Conservation (phyloP, 129 eudicot species). For the Cynara cardunculus region DNA sequence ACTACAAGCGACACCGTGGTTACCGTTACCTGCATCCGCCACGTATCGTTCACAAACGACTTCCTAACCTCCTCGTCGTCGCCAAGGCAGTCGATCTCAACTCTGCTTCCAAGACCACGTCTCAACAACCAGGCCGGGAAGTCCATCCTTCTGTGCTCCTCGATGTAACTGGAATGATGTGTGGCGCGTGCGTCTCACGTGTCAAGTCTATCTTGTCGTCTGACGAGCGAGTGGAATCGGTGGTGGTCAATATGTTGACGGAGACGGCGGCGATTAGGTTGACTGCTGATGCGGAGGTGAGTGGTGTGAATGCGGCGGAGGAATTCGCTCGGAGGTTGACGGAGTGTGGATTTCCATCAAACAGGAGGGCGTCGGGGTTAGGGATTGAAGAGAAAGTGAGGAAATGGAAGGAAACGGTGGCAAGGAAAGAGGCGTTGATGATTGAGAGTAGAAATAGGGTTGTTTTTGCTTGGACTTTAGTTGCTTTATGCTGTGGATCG, state of each 20-base stretch:
- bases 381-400: constrained; percentile 80
- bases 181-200: constrained; percentile 83
- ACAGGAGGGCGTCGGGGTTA: constrained; percentile 59
- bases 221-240: constrained; percentile 73
- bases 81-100: constrained; percentile 56
- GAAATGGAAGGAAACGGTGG: constrained; percentile 80
- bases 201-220: constrained; percentile 61
- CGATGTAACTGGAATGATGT: constrained; percentile 92
- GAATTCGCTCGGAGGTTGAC: constrained; percentile 65
- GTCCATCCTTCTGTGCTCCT: constrained; percentile 48
- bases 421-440: constrained; percentile 69
- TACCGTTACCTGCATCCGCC: constrained; percentile 30
- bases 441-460: constrained; percentile 74
- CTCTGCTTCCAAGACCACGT: constrained; percentile 9
- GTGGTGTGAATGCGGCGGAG: constrained; percentile 40
- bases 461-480: constrained; percentile 86
- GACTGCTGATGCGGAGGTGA: constrained; percentile 27
- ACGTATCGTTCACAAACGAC: constrained; percentile 4
- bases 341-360: constrained; percentile 77
- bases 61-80: constrained; percentile 27
- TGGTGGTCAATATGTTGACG: constrained; percentile 88
- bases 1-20: constrained; percentile 27
- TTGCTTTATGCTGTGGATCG: constrained; percentile 83
- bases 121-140: constrained; percentile 10
- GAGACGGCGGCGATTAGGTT: constrained; percentile 82